Evolutionary conservation across 805 yeast species (phyloP).

Genomic region (Ogataea saltuana): DNA sequence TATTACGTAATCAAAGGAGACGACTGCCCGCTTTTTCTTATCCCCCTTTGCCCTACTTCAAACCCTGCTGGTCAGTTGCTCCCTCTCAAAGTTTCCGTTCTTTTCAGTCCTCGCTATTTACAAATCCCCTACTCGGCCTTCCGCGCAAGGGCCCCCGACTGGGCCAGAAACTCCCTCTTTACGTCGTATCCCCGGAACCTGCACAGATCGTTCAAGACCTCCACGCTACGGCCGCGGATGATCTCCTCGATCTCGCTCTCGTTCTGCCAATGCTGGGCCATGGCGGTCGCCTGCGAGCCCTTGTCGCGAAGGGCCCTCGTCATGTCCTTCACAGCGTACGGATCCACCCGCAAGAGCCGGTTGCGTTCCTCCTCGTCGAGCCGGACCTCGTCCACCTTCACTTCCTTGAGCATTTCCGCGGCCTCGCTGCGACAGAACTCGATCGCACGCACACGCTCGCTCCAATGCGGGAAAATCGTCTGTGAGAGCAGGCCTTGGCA

Average conservation of each 20-base stretch:
- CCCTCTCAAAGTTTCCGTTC: no score
- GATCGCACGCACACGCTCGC: constrained; percentile 40
- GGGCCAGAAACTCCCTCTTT: constrained; percentile 17
- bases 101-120: neutral
- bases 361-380: constrained; percentile 24
- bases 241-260: constrained; percentile 45
- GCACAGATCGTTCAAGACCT: constrained; percentile 40
- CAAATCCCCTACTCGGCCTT: no score
- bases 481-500: constrained; percentile 40
- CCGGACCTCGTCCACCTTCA: constrained; percentile 27
- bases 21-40: no score
- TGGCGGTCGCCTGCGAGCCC: constrained; percentile 30
- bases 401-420: constrained; percentile 31
- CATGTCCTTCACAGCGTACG: constrained; percentile 48
- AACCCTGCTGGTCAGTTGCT: no score
- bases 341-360: constrained; percentile 43
- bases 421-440: constrained; percentile 43
- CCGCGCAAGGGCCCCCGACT: no score
- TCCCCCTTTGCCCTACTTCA: no score
- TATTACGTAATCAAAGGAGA: no score
- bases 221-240: constrained; percentile 37
- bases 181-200: constrained; percentile 17
- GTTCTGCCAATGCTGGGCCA: constrained; percentile 40
- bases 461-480: constrained; percentile 50
- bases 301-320: constrained; percentile 33